Evolutionary conservation across 306 rosid genomes (phyloP), one percentile per base, ranked within the genome.

Genomic region (Cucurbita pepo): DNA sequence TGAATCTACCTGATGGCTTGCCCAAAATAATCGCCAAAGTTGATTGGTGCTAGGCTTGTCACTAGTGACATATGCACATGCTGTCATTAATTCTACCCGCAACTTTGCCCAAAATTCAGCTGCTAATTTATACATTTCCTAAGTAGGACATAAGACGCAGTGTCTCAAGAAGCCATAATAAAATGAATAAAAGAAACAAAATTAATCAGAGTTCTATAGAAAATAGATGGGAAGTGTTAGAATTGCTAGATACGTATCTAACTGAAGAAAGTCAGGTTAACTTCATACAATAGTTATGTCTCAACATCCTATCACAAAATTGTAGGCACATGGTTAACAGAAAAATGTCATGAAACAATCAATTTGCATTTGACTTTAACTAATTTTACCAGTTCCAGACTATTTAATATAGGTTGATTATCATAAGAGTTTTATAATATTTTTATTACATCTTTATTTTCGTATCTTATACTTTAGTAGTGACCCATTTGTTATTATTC

Each of bases 11-110:
- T 94, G 99, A 86, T 94, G 99, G 79, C 97, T 89, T 60, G 99
- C 99, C 99, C 99, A 94, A 79, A 89, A 94, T 57, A 94, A 77
- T 75, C 99, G 85, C 99, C 99, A 94, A 19, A 94, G 74, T 78
- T 94, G 99, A 88, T 94, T 90, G 59, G 89, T 79, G 78, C 65
- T 86, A 63, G 97, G 96, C 71, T 84, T 94, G 56, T 94, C 97
- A 81, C 77, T 81, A 51, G 80, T 79, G 53, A 87, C 80, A 79
- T 85, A 80, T 10, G 92, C 80, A 85, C 86, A 63, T 53, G 99
- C 97, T 54, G 96, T 75, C 58, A 94, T 76, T 77, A 94, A 82
- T 71, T 94, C 97, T 58, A 86, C 81, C 7, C 99, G 92, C 77
- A 94, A 83, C 78, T 86, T 90, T 71, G 92, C 87, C 99, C 99